Base-by-base conservation (phyloP, 805 yeast genomes). In the Cyberlindnera mycetangii region DNA sequence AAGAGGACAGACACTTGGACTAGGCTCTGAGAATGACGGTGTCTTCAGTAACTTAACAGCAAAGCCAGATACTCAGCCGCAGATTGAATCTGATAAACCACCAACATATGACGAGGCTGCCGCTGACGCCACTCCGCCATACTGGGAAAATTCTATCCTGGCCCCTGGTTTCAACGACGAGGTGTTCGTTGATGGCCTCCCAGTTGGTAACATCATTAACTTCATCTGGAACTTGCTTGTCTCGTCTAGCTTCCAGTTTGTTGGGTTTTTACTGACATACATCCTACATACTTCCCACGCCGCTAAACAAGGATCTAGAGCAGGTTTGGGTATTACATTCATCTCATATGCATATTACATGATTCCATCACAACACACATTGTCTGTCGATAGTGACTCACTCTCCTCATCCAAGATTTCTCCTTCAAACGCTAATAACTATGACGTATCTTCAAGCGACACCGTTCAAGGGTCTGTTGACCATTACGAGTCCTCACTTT, bases 21-120 rank as follows among this genome's bases (percentile, higher is more conserved):
- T 54, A n/a, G 58, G 83, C 59, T 49, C 68, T 61, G 56, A 67
- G 2, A 73, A 71, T 47, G 99, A 93, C 62, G 99, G 98, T 10
- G 99, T 93, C 3, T 93, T 93, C 65, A 81, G 93, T 40, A 93
- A 93, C 64, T 64, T 93, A 55, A 78, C 86, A 55, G 98, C 98
- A 3, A 92, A 90, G 59, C 97, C 97, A 5, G 92, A 83, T 38
- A 42, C 59, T 2, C 51, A 54, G 18, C 52, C 57, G 9, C 54
- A 48, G 9, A 52, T 48, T 8, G 63, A 61, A 7, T 64, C 69
- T 10, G 90, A 84, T 48, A 70, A 70, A 25, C 83, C 87, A 17
- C 98, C 98, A 3, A 74, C 95, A 0, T 93, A 93, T 66, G 97
- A 88, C 45, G 98, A 90, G 60, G 98, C 96, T 0, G 88, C 96